Evolutionary conservation across 371 early-diverging fungal genomes (phyloP).

Genomic region (Blastocladiella emersonii): DNA sequence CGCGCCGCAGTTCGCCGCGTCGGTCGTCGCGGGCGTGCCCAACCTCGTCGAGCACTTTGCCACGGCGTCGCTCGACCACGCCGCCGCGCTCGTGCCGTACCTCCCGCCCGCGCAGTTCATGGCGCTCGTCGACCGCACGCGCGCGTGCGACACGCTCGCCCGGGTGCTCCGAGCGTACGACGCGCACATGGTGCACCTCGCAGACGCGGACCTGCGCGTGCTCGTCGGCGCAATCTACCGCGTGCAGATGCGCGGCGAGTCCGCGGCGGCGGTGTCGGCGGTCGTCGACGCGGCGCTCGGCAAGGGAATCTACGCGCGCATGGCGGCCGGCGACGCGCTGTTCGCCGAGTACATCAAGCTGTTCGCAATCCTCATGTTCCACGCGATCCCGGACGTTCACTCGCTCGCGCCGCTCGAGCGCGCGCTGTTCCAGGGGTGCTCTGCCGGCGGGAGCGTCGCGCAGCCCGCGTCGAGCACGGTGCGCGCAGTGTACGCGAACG

Average conservation of each 20-base stretch:
- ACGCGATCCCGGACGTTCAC: not conserved
- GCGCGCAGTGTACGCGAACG: not conserved
- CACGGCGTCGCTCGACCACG: not conserved
- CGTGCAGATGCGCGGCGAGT: not conserved
- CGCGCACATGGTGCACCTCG: not conserved
- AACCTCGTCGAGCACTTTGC: not conserved
- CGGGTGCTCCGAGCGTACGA: not conserved
- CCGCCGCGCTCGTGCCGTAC: not conserved
- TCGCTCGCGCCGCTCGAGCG: not conserved
- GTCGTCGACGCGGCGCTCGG: not conserved
- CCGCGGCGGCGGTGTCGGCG: not conserved
- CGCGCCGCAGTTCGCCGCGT: not conserved
- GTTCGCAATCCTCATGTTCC: not conserved
- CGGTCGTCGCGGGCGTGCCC: not conserved
- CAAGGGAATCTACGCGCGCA: not conserved
- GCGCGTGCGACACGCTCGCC: not conserved
- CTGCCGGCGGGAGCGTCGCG: not conserved
- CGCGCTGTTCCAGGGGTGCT: not conserved
- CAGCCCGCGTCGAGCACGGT: not conserved
- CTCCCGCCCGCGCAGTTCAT: not conserved
- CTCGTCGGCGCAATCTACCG: not conserved
- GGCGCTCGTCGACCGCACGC: not conserved
- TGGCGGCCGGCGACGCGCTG: not conserved
- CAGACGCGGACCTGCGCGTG: not conserved
- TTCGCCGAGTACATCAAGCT: not conserved